These are phyloP conservation scores for Boletus vinaceobasis DNA, from an alignment of 768 basidiomycete genomes.

Conservation along the genomic window DNA sequence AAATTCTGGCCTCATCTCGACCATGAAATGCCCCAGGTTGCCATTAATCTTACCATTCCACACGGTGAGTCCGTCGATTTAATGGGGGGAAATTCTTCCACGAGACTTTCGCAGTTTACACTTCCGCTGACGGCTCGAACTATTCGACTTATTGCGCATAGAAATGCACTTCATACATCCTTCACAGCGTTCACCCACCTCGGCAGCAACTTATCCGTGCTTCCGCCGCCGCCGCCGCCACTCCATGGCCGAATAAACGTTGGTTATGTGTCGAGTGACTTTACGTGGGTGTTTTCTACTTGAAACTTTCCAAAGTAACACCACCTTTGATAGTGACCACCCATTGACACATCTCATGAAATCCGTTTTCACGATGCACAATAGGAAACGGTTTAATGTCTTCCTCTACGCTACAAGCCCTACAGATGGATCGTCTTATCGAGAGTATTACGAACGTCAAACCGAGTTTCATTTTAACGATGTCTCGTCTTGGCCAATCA, in stretches of 20 bases:
- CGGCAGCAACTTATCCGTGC: slow-evolving; percentile 25
- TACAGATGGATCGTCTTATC: slow-evolving; percentile 44
- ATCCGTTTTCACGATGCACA: slow-evolving; percentile 45
- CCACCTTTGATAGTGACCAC: slow-evolving; percentile 37
- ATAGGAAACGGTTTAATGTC: slow-evolving; percentile 37
- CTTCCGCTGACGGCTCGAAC: slow-evolving; percentile 40
- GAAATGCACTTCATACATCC: slow-evolving; percentile 45
- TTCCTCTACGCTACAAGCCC: slow-evolving; percentile 48
- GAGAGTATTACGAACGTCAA: slow-evolving; percentile 40
- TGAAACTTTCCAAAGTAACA: neutral
- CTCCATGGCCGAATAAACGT: slow-evolving; percentile 39
- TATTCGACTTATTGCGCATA: slow-evolving; percentile 45
- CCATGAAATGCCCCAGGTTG: slow-evolving; percentile 30
- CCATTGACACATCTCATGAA: slow-evolving; percentile 53
- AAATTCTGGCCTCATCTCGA: slow-evolving; percentile 15
- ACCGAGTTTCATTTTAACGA: slow-evolving; percentile 39
- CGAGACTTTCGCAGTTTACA: slow-evolving; percentile 38
- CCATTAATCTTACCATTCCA: slow-evolving; percentile 49
- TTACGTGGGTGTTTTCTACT: slow-evolving; percentile 33
- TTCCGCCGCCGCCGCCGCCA: slow-evolving; percentile 44
- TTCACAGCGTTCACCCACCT: slow-evolving; percentile 38
- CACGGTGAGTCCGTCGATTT: slow-evolving; percentile 32
- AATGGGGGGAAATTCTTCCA: neutral
- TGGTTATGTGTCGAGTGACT: slow-evolving; percentile 49
- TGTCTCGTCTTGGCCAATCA: slow-evolving; percentile 37